Evolutionary conservation across 495 filamentous ascomycete genomes (phyloP), one percentile per base, ranked within the genome.

Genomic region (Daldinia caldariorum): DNA sequence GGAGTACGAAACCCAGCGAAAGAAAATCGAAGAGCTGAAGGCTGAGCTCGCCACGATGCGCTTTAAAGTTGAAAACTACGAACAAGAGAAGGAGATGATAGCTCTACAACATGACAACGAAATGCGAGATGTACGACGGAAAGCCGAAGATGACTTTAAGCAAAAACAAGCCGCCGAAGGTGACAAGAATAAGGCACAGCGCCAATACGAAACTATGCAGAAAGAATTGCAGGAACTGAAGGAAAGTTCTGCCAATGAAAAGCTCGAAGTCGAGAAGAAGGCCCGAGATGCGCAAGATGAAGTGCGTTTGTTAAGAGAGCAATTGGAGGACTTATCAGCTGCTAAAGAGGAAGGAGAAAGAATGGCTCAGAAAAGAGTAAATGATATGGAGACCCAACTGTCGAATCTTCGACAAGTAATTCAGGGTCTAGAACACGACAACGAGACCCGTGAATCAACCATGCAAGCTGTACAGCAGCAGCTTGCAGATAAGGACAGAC

Each of bases 61-160:
- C n/a, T 86, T 85, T 68, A 82, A 81, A 7, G 78, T 86, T 26
- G 83, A 78, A 84, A 94, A 74, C 82, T 82, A 92, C 66, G 94
- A 93, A 68, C 92, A 97, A 60, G 95, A 97, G 76, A 89, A 92
- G 68, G 94, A 96, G 43, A 81, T 97, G 53, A 80, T 88, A 57
- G 85, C 83, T 3, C 79, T 97, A 10, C 87, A 90, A 59, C 89
- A 92, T 72, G 92, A 96, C 61, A 91, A 93, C 70, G 94, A 97
- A 71, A 76, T 96, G 20, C 85, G 93, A 47, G 91, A 94, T 20
- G 81, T 88, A 4, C 89, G 91, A 71, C 79, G 87, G 31, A 91
- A 89, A 68, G 88, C 89, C 13, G 94, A 97, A 69, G 89, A 92
- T 7, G 93, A 97, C 69, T 95, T 92, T 77, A 86, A 90, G 66